Evolutionary conservation across 1,284 basidiomycete genomes (phyloP), one percentile per base, ranked within the genome.

Genomic region (Porogramme epimiltina): DNA sequence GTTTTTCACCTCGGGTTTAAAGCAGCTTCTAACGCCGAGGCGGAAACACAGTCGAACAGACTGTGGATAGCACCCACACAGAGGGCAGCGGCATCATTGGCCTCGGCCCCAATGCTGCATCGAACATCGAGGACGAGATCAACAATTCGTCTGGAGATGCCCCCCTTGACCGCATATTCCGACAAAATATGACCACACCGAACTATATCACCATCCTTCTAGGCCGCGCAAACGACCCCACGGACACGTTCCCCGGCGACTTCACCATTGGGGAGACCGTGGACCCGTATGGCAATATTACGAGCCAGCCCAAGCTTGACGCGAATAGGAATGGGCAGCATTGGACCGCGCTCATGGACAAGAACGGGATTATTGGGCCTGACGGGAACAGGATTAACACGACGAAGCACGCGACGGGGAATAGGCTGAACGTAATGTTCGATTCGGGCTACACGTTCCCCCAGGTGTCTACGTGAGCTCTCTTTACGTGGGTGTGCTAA

Each of bases 371-470:
- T 45, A 61, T 74, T n/a, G 70, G 69, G 1, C 68, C 72, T 2
- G 69, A 79, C 43, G 78, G 79, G 20, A 47, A 73, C 38, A 57
- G 71, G 13, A 80, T 88, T 28, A 58, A 70, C 6, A 64, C 80
- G 40, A 70, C 62, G 8, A 67, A 73, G 40, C 63, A 73, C 25
- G 70, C 74, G 5, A 72, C 76, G 48, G 70, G 69, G 31, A 69
- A 71, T 18, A 78, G 79, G 59, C 66, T 79, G 8, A 81, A 78
- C 2, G 80, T 78, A 18, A 71, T 88, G n/a, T 72, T 89, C 47
- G 86, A 89, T 61, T 80, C 82, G 2, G 87, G 87, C 0, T 89
- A 85, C 64, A 78, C 82, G 2, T 68, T 87, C n/a, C 79, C 84
- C 18, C 85, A 87, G 63, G 74, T 87, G 33, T 76, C 83, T 41